These are phyloP conservation scores for Aspergillus quadrilineatus DNA, from an alignment of 2,329 filamentous ascomycete species.

Conservation along the genomic window DNA sequence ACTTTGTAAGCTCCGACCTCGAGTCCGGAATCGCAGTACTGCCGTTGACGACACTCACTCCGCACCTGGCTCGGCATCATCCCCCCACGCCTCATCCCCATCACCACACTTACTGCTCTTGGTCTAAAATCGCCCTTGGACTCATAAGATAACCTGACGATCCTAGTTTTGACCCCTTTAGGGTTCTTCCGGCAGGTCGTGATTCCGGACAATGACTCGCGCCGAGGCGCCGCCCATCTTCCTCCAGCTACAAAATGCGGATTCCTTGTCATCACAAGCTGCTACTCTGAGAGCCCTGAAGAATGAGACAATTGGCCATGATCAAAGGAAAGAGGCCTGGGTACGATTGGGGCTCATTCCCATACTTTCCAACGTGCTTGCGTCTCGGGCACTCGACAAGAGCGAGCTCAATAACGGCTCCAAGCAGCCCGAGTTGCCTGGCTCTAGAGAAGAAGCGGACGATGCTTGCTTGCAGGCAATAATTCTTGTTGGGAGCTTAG, in stretches of 20 bases:
- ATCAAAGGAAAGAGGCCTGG: slow-evolving; percentile 79
- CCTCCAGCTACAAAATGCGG: slow-evolving; percentile 57
- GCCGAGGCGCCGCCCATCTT: slow-evolving; percentile 55
- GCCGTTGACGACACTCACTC: slow-evolving; percentile 2
- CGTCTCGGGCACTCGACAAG: slow-evolving; percentile 44
- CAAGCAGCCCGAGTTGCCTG: slow-evolving; percentile 26
- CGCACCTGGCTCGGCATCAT: not conserved
- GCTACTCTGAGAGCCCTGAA: slow-evolving; percentile 71
- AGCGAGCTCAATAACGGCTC: slow-evolving; percentile 32
- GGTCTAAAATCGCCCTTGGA: not conserved
- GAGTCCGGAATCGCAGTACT: not conserved
- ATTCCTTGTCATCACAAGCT: slow-evolving; percentile 42
- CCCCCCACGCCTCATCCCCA: not conserved
- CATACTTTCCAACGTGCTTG: slow-evolving; percentile 51
- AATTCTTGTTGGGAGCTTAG: slow-evolving; percentile 80
- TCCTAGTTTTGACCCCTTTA: not conserved
- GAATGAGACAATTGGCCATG: slow-evolving; percentile 85
- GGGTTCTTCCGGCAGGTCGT: slow-evolving; percentile 30
- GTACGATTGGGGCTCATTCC: slow-evolving; percentile 65
- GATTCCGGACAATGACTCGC: slow-evolving; percentile 53
- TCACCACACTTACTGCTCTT: not conserved
- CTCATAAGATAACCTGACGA: not conserved
- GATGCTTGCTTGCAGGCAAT: slow-evolving; percentile 73
- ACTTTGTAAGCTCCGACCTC: not conserved
- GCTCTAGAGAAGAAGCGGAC: slow-evolving; percentile 60